phyloP scores from a whole-genome alignment of 371 early-diverging fungal species.

The Mortierella sp. region DNA sequence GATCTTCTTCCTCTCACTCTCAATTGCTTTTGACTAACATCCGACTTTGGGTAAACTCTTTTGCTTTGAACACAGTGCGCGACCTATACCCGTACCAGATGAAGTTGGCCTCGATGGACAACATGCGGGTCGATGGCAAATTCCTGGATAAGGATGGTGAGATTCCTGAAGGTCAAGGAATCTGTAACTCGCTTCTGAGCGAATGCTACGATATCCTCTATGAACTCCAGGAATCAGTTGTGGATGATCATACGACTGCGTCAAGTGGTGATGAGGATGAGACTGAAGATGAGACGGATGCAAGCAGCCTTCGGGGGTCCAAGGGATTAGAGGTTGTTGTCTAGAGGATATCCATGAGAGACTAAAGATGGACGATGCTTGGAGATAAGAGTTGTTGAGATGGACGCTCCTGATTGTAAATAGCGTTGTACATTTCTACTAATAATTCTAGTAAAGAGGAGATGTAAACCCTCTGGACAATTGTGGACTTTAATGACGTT shows the following conservation, averaged over 20 bases:
- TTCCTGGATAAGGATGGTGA: slow-evolving; percentile 86
- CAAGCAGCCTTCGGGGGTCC: slow-evolving; percentile 27
- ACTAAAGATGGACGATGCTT: too few relatives aligned
- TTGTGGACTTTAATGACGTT: too few relatives aligned
- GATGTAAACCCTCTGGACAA: too few relatives aligned
- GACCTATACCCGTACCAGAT: slow-evolving; percentile 93
- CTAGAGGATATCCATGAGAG: neutral
- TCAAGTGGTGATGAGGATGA: slow-evolving; percentile 24
- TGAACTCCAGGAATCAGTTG: slow-evolving; percentile 70
- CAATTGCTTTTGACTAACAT: neutral
- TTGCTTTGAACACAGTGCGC: slow-evolving; percentile 54
- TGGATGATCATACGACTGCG: slow-evolving; percentile 32
- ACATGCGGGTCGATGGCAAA: slow-evolving; percentile 85
- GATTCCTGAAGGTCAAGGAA: slow-evolving; percentile 89
- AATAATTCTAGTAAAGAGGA: too few relatives aligned
- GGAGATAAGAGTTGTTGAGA: too few relatives aligned
- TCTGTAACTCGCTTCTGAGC: slow-evolving; percentile 83
- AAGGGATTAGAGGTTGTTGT: slow-evolving; percentile 43
- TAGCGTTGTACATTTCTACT: too few relatives aligned
- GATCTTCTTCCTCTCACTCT: neutral
- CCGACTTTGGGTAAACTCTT: neutral
- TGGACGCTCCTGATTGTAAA: too few relatives aligned
- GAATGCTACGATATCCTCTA: slow-evolving; percentile 91
- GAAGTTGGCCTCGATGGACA: slow-evolving; percentile 85
- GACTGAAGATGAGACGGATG: slow-evolving; percentile 3